Conservation (phyloP, 108 stramenopile species). For the Skeletonema marinoi region DNA sequence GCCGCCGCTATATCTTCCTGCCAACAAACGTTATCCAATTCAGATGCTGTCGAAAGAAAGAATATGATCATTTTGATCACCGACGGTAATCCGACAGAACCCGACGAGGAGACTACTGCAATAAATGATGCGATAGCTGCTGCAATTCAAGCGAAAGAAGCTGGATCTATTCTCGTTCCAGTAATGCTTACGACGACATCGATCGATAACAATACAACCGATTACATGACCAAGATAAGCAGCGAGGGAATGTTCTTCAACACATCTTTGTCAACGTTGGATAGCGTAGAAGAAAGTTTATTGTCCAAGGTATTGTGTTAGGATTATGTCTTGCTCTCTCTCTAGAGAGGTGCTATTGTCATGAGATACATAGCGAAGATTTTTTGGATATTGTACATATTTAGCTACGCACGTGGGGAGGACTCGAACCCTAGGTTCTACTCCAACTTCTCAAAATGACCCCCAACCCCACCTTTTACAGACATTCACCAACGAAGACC, state of each 20-base stretch:
- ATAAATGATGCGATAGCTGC: neutral
- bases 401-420: neutral
- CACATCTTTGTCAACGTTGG: neutral
- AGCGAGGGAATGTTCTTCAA: neutral
- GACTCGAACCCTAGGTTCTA: neutral
- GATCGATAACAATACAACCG: neutral
- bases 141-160: neutral
- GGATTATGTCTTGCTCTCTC: neutral
- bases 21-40: neutral
- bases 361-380: neutral
- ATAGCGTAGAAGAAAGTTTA: neutral
- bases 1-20: slow-evolving; percentile 20
- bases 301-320: neutral
- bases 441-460: too few species aligned
- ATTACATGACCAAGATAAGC: neutral
- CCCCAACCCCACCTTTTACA: too few species aligned
- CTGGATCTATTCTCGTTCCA: slow-evolving; percentile 1
- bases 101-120: neutral
- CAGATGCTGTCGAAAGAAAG: neutral
- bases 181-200: neutral
- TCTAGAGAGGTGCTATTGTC: too few species aligned
- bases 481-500: too few species aligned
- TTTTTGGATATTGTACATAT: too few species aligned
- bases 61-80: slow-evolving; percentile 44
- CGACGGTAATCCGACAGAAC: slow-evolving; percentile 20